Percentiles rank a stretch among this genome's conserved stretches.
Evolutionary conservation across 495 filamentous ascomycete genomes (phyloP).

Genomic region (Emericellopsis terricola): DNA sequence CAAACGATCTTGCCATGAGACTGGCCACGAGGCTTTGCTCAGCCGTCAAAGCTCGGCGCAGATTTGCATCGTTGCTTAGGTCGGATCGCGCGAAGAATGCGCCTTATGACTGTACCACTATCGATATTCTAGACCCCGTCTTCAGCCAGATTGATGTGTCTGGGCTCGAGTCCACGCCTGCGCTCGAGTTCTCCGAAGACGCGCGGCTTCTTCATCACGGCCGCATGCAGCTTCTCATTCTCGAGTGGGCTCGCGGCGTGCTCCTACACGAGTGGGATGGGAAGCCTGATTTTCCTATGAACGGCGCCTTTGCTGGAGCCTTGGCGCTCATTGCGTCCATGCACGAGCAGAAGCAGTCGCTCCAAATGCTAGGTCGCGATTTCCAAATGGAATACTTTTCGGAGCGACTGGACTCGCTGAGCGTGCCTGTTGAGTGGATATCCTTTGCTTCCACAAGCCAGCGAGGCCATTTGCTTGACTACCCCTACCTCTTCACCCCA

Average conservation of each 20-base stretch:
- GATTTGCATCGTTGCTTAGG: conserved; percentile 24
- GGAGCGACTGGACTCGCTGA: conserved; percentile 56
- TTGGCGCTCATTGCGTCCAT: conserved; percentile 47
- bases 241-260: conserved; percentile 64
- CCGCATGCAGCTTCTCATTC: conserved; percentile 34
- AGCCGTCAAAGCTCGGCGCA: conserved; percentile 27
- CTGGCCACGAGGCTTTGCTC: conserved; percentile 30
- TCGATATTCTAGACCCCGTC: conserved; percentile 25
- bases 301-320: conserved; percentile 51
- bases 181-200: conserved; percentile 25
- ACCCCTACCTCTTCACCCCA: conserved; percentile 63
- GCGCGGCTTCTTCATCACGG: conserved; percentile 31
- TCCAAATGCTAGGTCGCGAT: conserved; percentile 44
- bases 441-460: conserved; percentile 35
- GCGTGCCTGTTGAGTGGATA: conserved; percentile 65
- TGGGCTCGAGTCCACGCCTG: conserved; percentile 16
- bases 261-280: conserved; percentile 67
- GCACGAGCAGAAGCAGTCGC: conserved; percentile 41
- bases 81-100: conserved; percentile 9
- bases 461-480: conserved; percentile 58
- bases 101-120: conserved; percentile 7
- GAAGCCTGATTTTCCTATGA: conserved; percentile 43
- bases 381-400: conserved; percentile 63
- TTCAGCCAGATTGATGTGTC: conserved; percentile 30
- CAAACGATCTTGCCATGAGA: conserved; percentile 29